These are phyloP conservation scores for Ogataea philodendri DNA, from an alignment of 805 yeast genomes.

Conservation along the genomic window DNA sequence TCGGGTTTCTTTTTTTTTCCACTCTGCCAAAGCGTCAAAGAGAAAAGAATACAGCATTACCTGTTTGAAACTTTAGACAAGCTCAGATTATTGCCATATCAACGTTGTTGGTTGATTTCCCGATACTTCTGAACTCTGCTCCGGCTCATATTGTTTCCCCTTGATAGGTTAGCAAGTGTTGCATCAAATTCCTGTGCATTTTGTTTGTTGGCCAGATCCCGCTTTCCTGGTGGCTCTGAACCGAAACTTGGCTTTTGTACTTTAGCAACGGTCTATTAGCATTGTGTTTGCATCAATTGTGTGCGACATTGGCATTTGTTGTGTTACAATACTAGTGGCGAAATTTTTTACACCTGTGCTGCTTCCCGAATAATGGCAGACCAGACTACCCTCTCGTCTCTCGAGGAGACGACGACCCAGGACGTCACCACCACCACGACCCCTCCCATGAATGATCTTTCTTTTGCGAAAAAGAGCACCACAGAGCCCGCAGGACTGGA, in stretches of 20 bases:
- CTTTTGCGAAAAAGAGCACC: constrained; percentile 16
- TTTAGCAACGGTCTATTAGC: background rate
- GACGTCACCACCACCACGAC: constrained; percentile 33
- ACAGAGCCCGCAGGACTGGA: constrained; percentile 26
- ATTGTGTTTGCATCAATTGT: constrained; percentile 6
- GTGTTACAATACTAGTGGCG: constrained; percentile 9
- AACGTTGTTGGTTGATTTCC: background rate
- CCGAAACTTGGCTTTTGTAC: constrained; percentile 1
- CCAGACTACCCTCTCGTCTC: constrained; percentile 35
- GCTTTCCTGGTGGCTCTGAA: constrained; percentile 1
- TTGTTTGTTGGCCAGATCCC: constrained; percentile 8
- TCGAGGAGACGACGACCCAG: constrained; percentile 27
- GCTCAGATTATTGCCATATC: constrained; percentile 1
- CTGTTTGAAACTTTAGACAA: constrained; percentile 7
- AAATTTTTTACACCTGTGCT: constrained; percentile 14
- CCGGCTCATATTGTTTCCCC: background rate
- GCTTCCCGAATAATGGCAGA: constrained; percentile 29
- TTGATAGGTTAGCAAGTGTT: background rate
- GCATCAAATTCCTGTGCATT: constrained; percentile 1
- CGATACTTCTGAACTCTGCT: background rate
- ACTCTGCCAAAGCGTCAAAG: constrained; percentile 11
- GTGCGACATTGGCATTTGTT: constrained; percentile 4
- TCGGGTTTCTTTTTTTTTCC: constrained; percentile 13
- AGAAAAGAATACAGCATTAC: constrained; percentile 12
- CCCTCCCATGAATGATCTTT: constrained; percentile 32